Base-by-base conservation (phyloP, 2,329 filamentous ascomycete genomes). In the Aspergillus sp. region DNA sequence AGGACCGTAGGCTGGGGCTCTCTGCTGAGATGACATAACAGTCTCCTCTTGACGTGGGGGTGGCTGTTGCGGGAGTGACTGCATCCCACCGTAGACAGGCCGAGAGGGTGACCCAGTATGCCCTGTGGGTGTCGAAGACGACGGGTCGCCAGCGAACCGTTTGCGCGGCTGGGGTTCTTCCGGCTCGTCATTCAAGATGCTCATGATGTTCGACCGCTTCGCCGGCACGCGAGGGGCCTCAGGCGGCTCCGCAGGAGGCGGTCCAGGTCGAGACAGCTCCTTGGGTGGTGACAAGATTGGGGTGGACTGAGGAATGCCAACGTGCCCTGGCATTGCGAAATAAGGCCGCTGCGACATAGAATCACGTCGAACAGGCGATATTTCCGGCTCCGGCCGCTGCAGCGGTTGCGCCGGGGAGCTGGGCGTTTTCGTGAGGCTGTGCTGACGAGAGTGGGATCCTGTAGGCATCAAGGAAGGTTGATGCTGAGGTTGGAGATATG, bases 141-240 rank as follows among this genome's bases (percentile, higher is more conserved):
- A 64, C 60, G 70, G 69, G 19, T 81, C 79, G 60, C 75, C 72
- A n/a, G 78, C 77, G 55, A 79, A 76, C 9, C 78, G 73, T 62
- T 82, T 82, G 36, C 76, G 73, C 32, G 77, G 80, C 59, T 76
- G 77, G 36, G 78, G 80, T 52, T 81, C 80, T 41, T 79, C 76
- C 0, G 79, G 75, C 58, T 82, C 80, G 53, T 80, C 78, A 61
- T 82, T 82, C 36, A 82, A 68, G 43, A 82, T 77, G 60, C 72
- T 79, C 73, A 81, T 79, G 49, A 82, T 81, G 64, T 81, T 82
- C 2, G 79, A 82, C 41, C 79, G 76, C 65, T 82, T 82, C 1
- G 76, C 78, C 23, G 79, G 79, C 4, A 78, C 74, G 49, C 76
- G 76, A 53, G 76, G 70, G 43, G 72, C 69, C 55, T 80, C 79